A percentile compares a stretch with the other conserved stretches of the same genome.
phyloP scores from a whole-genome alignment of 176 grass and related monocot genomes.

The Luzula sylvatica region DNA sequence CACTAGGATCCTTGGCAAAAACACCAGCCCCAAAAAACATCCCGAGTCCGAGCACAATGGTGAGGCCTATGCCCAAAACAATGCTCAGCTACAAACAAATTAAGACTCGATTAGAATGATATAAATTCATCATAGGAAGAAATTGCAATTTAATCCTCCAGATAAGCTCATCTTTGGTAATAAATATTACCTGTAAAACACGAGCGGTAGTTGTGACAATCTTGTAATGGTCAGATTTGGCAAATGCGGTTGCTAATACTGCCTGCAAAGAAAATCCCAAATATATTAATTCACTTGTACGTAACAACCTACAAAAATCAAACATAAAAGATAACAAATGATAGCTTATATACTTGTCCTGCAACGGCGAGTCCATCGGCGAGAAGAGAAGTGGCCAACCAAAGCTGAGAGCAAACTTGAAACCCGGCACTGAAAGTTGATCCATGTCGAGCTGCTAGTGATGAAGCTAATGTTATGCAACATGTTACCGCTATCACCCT shows the following conservation, averaged over 20 bases:
- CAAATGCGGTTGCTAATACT: slow-evolving; percentile 35
- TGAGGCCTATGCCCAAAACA: slow-evolving; percentile 24
- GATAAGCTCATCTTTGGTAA: neutral
- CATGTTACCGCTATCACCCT: slow-evolving; percentile 93
- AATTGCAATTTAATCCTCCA: neutral
- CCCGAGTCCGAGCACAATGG: slow-evolving; percentile 20
- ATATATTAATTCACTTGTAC: neutral
- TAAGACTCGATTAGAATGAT: neutral
- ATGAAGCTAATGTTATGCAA: slow-evolving; percentile 86
- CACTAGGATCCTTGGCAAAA: slow-evolving; percentile 28
- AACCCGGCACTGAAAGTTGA: slow-evolving; percentile 78
- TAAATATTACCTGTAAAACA: slow-evolving; percentile 30
- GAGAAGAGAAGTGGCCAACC: slow-evolving; percentile 91
- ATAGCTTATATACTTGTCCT: slow-evolving; percentile 48
- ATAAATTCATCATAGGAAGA: neutral
- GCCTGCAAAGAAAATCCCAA: slow-evolving; percentile 15
- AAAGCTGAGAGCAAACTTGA: slow-evolving; percentile 85
- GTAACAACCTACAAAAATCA: neutral
- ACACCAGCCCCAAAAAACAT: slow-evolving; percentile 27
- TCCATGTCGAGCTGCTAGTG: slow-evolving; percentile 72
- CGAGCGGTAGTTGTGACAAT: slow-evolving; percentile 30
- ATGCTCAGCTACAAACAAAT: slow-evolving; percentile 26
- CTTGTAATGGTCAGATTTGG: slow-evolving; percentile 28
- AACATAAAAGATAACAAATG: neutral
- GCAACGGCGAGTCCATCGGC: slow-evolving; percentile 88